phyloP scores from a whole-genome alignment of 208 protist genomes.

The Crithidia brevicula region DNA sequence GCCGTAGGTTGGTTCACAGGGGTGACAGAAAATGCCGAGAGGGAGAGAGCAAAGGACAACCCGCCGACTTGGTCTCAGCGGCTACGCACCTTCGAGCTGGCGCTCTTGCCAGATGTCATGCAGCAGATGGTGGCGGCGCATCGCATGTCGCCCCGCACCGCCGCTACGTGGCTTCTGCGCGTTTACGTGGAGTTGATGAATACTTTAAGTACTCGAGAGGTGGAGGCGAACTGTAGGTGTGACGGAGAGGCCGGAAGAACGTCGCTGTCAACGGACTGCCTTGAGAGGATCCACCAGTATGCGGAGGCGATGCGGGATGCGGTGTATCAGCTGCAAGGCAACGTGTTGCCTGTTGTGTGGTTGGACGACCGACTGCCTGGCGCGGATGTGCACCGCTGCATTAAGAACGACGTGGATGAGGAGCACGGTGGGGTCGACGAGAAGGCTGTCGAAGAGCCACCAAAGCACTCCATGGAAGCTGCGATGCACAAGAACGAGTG shows the following conservation, averaged over 20 bases:
- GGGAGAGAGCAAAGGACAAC: too few species aligned
- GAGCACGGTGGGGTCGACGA: not conserved
- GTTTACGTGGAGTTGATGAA: slow-evolving; percentile 20
- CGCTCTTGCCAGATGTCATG: slow-evolving; percentile 21
- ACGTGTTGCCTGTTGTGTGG: not conserved
- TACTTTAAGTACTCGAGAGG: not conserved
- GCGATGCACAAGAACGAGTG: not conserved
- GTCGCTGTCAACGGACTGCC: slow-evolving; percentile 2
- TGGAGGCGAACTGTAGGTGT: not conserved
- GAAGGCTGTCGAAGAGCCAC: not conserved
- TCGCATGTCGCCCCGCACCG: slow-evolving; percentile 20
- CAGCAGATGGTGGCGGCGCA: slow-evolving; percentile 19
- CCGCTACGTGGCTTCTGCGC: slow-evolving; percentile 26
- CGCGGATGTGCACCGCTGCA: not conserved
- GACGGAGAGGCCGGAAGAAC: too few species aligned
- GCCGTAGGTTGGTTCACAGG: slow-evolving; percentile 18
- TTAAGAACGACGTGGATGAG: not conserved
- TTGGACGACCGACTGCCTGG: not conserved
- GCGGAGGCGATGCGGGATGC: slow-evolving; percentile 12
- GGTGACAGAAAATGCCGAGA: too few species aligned
- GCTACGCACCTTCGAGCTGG: too few species aligned
- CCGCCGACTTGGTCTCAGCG: too few species aligned
- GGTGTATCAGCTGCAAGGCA: slow-evolving; percentile 22
- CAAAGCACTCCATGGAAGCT: not conserved
- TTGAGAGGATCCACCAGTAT: slow-evolving; percentile 6